Evolutionary conservation across 202 grass and related monocot species (phyloP).

Genomic region (Alloteropsis angusta): DNA sequence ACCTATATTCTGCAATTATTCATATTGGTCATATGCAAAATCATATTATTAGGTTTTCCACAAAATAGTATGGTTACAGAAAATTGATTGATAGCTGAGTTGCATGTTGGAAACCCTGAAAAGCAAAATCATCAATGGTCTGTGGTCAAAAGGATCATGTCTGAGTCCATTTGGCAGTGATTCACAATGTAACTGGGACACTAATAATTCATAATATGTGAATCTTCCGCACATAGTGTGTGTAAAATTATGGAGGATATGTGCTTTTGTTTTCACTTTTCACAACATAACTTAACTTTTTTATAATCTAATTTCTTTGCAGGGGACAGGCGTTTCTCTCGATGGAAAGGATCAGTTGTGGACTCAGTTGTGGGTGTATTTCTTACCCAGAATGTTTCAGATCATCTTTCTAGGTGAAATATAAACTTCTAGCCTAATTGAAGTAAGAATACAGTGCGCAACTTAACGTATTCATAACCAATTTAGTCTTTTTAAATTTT

Average conservation of each 20-base stretch:
- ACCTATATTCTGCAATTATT: conserved; percentile 13
- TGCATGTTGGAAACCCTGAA: not conserved
- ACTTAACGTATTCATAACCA: not conserved
- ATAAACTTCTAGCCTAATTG: conserved; percentile 24
- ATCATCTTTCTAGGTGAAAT: conserved; percentile 87
- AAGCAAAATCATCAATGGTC: not conserved
- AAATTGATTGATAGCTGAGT: not conserved
- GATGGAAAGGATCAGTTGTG: conserved; percentile 92
- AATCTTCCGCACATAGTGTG: not conserved
- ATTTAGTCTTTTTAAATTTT: not conserved
- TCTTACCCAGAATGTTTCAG: conserved; percentile 92
- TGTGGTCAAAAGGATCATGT: not conserved
- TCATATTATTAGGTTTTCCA: not conserved
- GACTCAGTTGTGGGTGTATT: conserved; percentile 90
- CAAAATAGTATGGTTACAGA: not conserved
- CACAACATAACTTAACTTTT: not conserved
- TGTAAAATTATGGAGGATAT: not conserved
- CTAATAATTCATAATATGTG: not conserved
- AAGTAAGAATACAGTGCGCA: conserved; percentile 17
- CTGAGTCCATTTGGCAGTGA: conserved; percentile 1
- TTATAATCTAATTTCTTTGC: conserved; percentile 26
- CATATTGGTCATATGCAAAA: not conserved
- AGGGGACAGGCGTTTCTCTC: conserved; percentile 83
- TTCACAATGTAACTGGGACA: conserved; percentile 17
- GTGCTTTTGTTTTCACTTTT: conserved; percentile 6